A percentile compares a stretch with the other conserved stretches of the same genome.
Evolutionary conservation across 1,284 basidiomycete genomes (phyloP).

Genomic region (Rhodotorula sp.): DNA sequence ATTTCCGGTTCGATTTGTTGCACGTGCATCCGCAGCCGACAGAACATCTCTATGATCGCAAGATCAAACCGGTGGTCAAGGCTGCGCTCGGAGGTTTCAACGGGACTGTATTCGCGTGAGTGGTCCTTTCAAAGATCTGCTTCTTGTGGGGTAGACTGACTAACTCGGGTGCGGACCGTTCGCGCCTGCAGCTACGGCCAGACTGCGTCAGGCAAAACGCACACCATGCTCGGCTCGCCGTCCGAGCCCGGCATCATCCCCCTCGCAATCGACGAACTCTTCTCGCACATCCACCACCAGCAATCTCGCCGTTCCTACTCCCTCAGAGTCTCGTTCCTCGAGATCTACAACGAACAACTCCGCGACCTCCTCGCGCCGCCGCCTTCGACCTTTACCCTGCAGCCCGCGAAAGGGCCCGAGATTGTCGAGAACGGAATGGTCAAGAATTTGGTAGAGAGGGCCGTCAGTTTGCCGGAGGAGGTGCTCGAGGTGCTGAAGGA

Average conservation of each 20-base stretch:
- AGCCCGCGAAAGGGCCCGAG: constrained; percentile 41
- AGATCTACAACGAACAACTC: constrained; percentile 60
- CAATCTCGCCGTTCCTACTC: constrained; percentile 51
- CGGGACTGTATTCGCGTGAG: constrained; percentile 53
- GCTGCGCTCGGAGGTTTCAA: constrained; percentile 60
- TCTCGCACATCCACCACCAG: constrained; percentile 53
- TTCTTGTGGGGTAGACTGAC: not conserved
- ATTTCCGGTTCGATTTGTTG: constrained; percentile 40
- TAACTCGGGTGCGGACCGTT: not conserved
- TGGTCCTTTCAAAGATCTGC: constrained; percentile 6
- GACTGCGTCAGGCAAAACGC: constrained; percentile 54
- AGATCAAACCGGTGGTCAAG: constrained; percentile 55
- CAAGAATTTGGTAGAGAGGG: constrained; percentile 54
- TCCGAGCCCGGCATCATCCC: constrained; percentile 58
- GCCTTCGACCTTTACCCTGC: not conserved
- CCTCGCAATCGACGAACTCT: constrained; percentile 57
- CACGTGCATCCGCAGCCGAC: constrained; percentile 51
- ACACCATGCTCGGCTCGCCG: constrained; percentile 53
- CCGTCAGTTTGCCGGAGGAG: constrained; percentile 54
- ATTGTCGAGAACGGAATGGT: constrained; percentile 41
- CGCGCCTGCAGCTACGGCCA: constrained; percentile 48
- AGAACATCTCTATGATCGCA: constrained; percentile 51
- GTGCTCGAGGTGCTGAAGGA: constrained; percentile 54
- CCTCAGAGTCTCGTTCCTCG: constrained; percentile 58
- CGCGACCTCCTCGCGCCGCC: constrained; percentile 53